Conservation (phyloP, 2,329 filamentous ascomycete genomes). For the Trichoderma citrinoviride region DNA sequence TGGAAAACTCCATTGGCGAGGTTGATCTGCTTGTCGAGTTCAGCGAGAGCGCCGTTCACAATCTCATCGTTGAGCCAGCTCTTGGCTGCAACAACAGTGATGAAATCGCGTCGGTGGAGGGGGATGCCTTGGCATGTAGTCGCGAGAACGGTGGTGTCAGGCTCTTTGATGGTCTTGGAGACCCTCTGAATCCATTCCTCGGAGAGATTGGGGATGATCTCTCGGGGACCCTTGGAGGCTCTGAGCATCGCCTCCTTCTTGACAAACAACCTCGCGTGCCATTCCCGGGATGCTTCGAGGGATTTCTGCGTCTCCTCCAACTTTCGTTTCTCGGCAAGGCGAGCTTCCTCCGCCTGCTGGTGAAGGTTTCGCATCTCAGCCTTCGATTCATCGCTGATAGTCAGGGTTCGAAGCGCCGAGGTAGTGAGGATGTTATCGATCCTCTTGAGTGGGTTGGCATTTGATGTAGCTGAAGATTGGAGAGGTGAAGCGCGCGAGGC, state of each 20-base stretch:
- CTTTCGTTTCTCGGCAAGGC: constrained; percentile 12
- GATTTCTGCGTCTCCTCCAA: no score
- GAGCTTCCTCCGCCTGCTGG: background rate
- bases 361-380: constrained; percentile 12
- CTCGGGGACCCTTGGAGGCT: constrained; percentile 22
- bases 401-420: constrained; percentile 29
- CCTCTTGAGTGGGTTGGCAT: constrained; percentile 23
- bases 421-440: constrained; percentile 31
- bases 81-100: constrained; percentile 53
- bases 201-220: constrained; percentile 31
- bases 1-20: constrained; percentile 46
- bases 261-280: no score
- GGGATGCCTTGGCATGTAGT: constrained; percentile 50
- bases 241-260: constrained; percentile 16
- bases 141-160: constrained; percentile 35
- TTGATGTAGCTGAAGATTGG: background rate
- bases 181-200: constrained; percentile 28
- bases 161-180: background rate
- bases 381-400: constrained; percentile 32
- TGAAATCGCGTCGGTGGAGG: constrained; percentile 58
- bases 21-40: constrained; percentile 60
- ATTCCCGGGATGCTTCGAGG: no score
- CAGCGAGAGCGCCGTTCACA: constrained; percentile 64
- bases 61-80: constrained; percentile 77
- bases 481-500: background rate